phyloP scores from a whole-genome alignment of 306 rosid genomes.

The Bauhinia variegata region DNA sequence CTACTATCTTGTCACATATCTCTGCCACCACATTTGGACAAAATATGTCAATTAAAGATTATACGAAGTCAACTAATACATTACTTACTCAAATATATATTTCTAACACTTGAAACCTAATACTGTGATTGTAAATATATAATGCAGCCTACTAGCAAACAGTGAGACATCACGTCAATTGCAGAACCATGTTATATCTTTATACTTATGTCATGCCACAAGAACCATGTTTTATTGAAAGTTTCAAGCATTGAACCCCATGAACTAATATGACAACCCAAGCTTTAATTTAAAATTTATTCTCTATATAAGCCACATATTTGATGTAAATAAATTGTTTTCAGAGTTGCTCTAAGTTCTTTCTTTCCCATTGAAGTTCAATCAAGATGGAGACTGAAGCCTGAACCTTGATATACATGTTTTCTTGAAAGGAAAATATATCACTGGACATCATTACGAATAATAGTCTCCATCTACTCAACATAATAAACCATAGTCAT shows the following conservation, averaged over 20 bases:
- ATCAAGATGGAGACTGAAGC: neutral
- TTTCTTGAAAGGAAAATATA: neutral
- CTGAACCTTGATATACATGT: neutral
- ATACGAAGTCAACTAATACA: conserved; percentile 14
- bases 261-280: neutral
- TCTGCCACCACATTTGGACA: conserved; percentile 58
- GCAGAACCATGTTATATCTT: neutral
- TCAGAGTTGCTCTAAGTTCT: neutral
- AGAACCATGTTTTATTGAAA: no score
- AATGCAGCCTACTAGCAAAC: neutral
- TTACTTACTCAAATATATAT: neutral
- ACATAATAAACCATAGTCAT: neutral
- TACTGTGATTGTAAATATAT: conserved; percentile 15
- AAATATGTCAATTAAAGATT: conserved; percentile 28
- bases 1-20: conserved; percentile 86
- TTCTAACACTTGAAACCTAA: conserved; percentile 10
- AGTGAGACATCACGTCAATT: neutral
- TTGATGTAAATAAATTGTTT: neutral
- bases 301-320: neutral
- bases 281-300: neutral
- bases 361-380: neutral
- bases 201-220: no score
- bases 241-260: neutral
- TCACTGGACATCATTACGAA: conserved; percentile 3
- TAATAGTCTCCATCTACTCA: conserved; percentile 27